Conservation (phyloP, 2,329 filamentous ascomycete species). For the Penicillium brasilianum region DNA sequence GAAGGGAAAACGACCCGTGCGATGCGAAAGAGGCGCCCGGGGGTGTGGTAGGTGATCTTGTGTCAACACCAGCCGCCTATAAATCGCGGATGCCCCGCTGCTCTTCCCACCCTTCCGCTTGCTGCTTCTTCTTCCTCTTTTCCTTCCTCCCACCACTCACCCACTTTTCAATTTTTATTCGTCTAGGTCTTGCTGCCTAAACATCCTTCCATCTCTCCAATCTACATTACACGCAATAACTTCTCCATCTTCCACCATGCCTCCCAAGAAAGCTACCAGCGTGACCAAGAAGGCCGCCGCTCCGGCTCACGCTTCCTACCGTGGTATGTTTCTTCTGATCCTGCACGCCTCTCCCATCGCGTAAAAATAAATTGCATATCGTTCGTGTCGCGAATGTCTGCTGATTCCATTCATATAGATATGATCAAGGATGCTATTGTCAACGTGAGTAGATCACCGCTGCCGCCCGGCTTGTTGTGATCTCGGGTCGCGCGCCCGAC, state of each 20-base stretch:
- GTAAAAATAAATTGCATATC: conserved; percentile 40
- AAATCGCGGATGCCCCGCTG: conserved; percentile 50
- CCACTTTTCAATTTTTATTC: conserved; percentile 18
- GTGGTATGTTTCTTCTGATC: conserved; percentile 61
- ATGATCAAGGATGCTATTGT: conserved; percentile 76
- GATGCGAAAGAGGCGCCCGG: conserved; percentile 25
- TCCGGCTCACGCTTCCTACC: conserved; percentile 67
- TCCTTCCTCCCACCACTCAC: conserved; percentile 22
- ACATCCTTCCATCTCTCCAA: conserved; percentile 13
- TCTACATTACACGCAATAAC: too few species aligned
- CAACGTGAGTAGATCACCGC: conserved; percentile 65
- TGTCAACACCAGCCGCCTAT: conserved; percentile 50
- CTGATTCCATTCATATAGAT: conserved; percentile 62
- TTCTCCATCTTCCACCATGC: conserved; percentile 53
- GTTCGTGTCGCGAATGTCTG: conserved; percentile 58
- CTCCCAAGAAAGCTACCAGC: conserved; percentile 66
- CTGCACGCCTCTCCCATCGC: conserved; percentile 54
- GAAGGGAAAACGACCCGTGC: conserved; percentile 25
- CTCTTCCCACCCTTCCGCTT: conserved; percentile 44
- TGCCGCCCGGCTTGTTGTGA: conserved; percentile 53
- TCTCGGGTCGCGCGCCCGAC: conserved; percentile 46
- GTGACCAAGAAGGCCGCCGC: conserved; percentile 64
- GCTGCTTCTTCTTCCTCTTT: conserved; percentile 37
- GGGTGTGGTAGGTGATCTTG: conserved; percentile 47
- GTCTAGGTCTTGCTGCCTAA: conserved; percentile 7